phyloP scores from a whole-genome alignment of 1,139 yeast species.

The Suhomyces wounanorum region DNA sequence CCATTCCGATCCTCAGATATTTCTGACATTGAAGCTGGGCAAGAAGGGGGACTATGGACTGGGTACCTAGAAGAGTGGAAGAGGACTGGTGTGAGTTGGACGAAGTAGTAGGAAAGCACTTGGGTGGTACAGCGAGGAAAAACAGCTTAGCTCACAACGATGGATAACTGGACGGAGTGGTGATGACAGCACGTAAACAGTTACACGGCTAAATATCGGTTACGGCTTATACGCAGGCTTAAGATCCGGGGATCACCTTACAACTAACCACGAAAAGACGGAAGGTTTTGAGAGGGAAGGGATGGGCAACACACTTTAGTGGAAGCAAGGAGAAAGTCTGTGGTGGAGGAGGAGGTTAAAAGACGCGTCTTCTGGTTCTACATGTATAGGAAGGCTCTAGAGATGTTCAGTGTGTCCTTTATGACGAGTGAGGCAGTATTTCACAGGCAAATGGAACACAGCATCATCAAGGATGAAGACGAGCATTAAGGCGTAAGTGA shows the following conservation, averaged over 20 bases:
- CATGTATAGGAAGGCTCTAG: neutral
- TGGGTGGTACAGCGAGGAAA: neutral
- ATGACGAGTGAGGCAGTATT: slow-evolving; percentile 4
- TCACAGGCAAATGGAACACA: slow-evolving; percentile 6
- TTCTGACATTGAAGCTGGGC: neutral
- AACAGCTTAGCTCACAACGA: neutral
- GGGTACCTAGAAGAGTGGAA: neutral
- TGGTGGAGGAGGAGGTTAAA: neutral
- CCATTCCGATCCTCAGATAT: neutral
- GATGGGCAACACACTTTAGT: neutral
- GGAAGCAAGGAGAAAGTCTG: neutral
- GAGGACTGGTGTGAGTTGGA: neutral
- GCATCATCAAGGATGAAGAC: neutral
- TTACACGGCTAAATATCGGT: slow-evolving; percentile 6
- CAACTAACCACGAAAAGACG: neutral
- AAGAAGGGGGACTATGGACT: neutral
- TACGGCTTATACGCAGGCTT: slow-evolving; percentile 3
- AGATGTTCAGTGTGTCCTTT: neutral
- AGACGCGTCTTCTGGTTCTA: neutral
- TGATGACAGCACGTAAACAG: slow-evolving; percentile 7
- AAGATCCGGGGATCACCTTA: slow-evolving; percentile 1
- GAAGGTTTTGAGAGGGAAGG: neutral
- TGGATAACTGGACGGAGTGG: slow-evolving; percentile 1
- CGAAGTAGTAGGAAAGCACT: neutral
- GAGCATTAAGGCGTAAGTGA: neutral